Evolutionary conservation across 352 stramenopile genomes (phyloP).

Genomic region (Globisporangium viniferum): DNA sequence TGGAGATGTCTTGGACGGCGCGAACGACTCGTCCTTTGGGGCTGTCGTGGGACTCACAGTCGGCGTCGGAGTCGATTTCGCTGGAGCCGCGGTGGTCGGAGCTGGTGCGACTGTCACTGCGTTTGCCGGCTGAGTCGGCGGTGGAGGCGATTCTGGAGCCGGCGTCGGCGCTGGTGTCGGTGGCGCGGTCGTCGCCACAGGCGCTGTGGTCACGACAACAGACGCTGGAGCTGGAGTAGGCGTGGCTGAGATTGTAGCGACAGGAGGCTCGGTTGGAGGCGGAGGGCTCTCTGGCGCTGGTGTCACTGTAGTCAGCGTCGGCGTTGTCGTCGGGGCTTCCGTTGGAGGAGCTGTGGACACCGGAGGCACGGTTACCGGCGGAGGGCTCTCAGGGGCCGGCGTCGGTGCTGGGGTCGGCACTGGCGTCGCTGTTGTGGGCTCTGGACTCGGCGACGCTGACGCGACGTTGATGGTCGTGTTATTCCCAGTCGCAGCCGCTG

Average conservation of each 20-base stretch:
- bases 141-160: constrained; percentile 6
- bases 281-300: constrained; percentile 6
- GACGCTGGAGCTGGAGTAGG: constrained; percentile 12
- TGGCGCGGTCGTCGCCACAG: constrained; percentile 10
- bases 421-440: constrained; percentile 1
- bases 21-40: constrained; percentile 12
- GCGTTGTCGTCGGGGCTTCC: constrained; percentile 1
- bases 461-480: background rate
- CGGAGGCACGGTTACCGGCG: background rate
- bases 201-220: constrained; percentile 10
- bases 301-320: constrained; percentile 3
- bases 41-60: constrained; percentile 12
- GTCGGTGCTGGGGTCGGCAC: constrained; percentile 2
- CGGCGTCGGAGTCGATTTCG: constrained; percentile 4
- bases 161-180: constrained; percentile 6
- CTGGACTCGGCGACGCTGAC: background rate
- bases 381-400: background rate
- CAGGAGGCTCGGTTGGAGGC: constrained; percentile 12
- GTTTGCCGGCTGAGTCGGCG: constrained; percentile 8
- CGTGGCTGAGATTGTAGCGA: constrained; percentile 5
- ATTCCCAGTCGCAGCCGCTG: background rate
- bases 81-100: constrained; percentile 10
- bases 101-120: background rate
- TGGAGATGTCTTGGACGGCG: constrained; percentile 15
- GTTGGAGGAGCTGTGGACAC: background rate